Base-by-base conservation (phyloP, 345 rosid genomes). In the Aquilaria yunnanensis region DNA sequence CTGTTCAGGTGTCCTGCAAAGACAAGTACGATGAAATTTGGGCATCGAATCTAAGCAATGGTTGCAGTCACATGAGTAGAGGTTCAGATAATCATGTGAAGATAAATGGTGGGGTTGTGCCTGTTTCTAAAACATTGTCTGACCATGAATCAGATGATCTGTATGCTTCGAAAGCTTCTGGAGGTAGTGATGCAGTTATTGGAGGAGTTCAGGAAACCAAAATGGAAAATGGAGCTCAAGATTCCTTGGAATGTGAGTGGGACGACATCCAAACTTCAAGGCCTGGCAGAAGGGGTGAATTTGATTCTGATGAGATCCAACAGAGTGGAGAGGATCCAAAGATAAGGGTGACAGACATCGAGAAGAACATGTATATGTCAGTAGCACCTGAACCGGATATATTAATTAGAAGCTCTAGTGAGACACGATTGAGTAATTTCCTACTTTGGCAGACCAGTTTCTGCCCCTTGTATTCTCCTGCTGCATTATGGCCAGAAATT, bases 401-500 rank as follows among this genome's bases (percentile, higher is more conserved):
- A 3, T 46, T 85, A 63, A 50, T 81, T 51, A 70, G 92, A 66
- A 86, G 80, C 66, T 86, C 86, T 14, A 85, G 92, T 8, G 85
- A 83, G 72, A 77, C 72, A 46, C 83, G 88, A 7, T 65, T 86
- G 55, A 85, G 88, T 72, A 83, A 83, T 66, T 85, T 83, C 70
- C 77, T 83, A 8, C 78, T 80, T 23, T 79, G 88, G 88, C 88
- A 85, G 66, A 78, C 88, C 9, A 65, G 78, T 67, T 49, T 72
- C 57, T 71, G 79, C 70, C 77, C 82, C 43, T 64, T 92, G 68
- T 82, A 71, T 63, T 85, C 89, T 57, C 95, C 90, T 3, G 63
- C 71, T 46, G 89, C 74, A n/a, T 57, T 92, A 60, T 92, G 96
- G 96, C 96, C 95, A 11, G 95, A 89, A 76, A 87, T 85, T 57